These are phyloP conservation scores for Cladosporium sp. DNA, from an alignment of 2,329 filamentous ascomycete species.

Conservation along the genomic window DNA sequence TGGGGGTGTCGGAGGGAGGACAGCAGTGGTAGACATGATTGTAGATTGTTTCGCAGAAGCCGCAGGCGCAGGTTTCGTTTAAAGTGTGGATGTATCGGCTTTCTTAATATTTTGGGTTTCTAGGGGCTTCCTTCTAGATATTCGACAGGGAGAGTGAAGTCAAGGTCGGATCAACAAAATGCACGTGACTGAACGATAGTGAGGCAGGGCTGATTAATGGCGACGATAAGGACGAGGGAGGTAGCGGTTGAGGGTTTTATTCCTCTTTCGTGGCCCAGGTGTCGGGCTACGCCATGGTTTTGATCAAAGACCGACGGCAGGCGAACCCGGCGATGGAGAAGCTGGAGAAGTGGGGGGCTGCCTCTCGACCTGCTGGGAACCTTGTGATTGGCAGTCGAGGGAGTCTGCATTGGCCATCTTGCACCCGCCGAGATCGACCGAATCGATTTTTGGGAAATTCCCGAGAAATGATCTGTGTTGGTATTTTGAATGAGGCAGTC, in stretches of 20 bases:
- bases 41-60: not conserved
- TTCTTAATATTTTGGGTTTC: slow-evolving; percentile 1
- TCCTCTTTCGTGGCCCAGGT: not conserved
- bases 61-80: not conserved
- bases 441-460: not conserved
- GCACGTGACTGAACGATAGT: not conserved
- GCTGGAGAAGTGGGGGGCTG: slow-evolving; percentile 5
- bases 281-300: slow-evolving; percentile 4
- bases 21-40: slow-evolving; percentile 3
- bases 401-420: not conserved
- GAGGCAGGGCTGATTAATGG: not conserved
- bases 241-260: slow-evolving; percentile 3
- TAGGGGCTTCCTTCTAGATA: not conserved
- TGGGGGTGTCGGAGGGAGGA: slow-evolving; percentile 16
- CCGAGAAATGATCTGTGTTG: not conserved
- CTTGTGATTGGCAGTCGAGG: not conserved
- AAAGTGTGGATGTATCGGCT: slow-evolving; percentile 1
- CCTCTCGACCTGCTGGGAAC: not conserved
- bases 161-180: not conserved
- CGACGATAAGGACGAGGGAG: not conserved
- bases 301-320: slow-evolving; percentile 9
- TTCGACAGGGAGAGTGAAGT: not conserved
- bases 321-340: slow-evolving; percentile 3
- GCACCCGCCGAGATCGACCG: slow-evolving; percentile 4
- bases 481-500: not conserved